Percentiles rank a stretch among this genome's conserved stretches.
Conservation (phyloP, 2,329 filamentous ascomycete species). For the Pseudocercospora fuligena region DNA sequence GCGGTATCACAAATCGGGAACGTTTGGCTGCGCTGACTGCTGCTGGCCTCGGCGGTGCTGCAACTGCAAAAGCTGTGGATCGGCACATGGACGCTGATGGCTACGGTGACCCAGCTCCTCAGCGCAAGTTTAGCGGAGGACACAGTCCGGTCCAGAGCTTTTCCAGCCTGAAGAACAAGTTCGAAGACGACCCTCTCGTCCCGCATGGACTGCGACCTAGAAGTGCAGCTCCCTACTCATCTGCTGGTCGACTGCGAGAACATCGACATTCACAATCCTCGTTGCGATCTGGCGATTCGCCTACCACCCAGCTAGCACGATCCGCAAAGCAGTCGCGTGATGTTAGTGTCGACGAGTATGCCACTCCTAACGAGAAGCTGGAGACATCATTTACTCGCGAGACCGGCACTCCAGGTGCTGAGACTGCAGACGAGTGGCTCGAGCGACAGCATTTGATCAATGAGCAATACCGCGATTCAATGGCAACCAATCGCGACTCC, state of each 20-base stretch:
- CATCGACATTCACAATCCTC: constrained; percentile 62
- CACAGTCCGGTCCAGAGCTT: constrained; percentile 88
- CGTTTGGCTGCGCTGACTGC: constrained; percentile 45
- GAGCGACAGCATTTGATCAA: constrained; percentile 63
- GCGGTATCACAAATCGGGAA: constrained; percentile 44
- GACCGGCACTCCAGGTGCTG: constrained; percentile 36
- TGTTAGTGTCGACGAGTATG: constrained; percentile 48
- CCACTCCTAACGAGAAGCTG: constrained; percentile 41
- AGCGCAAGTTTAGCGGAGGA: constrained; percentile 30
- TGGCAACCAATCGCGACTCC: constrained; percentile 41
- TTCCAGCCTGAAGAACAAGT: constrained; percentile 65
- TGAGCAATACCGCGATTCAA: constrained; percentile 57
- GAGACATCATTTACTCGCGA: constrained; percentile 56
- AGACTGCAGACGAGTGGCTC: constrained; percentile 56
- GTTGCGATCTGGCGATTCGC: constrained; percentile 62
- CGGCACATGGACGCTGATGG: constrained; percentile 46
- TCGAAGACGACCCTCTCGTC: constrained; percentile 58
- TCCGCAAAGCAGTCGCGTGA: constrained; percentile 59
- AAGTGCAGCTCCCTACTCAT: constrained; percentile 56
- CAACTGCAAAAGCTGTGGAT: constrained; percentile 70
- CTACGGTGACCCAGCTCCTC: constrained; percentile 33
- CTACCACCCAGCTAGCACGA: constrained; percentile 59
- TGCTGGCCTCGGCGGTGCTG: constrained; percentile 45
- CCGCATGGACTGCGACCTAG: constrained; percentile 40
- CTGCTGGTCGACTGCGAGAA: constrained; percentile 62